Conservation (phyloP, 176 grass and related monocot genomes). For the Panicum miliaceum region DNA sequence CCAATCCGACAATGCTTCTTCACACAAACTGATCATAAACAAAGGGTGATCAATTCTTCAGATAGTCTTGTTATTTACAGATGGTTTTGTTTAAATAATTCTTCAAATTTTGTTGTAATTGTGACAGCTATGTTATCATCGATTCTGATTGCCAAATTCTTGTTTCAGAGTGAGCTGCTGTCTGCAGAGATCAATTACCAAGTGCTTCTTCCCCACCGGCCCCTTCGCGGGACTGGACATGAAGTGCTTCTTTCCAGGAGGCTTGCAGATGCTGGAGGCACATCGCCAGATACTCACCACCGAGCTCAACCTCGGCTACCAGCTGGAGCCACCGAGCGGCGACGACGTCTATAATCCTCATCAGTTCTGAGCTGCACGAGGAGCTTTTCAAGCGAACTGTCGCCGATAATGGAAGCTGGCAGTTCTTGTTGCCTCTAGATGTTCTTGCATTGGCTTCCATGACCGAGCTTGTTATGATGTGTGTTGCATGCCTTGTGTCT, state of each 20-base stretch:
- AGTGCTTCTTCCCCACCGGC: constrained; percentile 52
- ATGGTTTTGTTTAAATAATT: neutral
- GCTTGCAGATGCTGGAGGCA: constrained; percentile 36
- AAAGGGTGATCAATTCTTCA: neutral
- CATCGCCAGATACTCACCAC: constrained; percentile 43
- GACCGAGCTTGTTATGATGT: constrained; percentile 26
- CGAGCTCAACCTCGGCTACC: constrained; percentile 68
- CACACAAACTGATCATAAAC: neutral
- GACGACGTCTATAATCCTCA: neutral
- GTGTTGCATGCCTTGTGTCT: constrained; percentile 23
- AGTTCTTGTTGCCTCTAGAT: neutral
- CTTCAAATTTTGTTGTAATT: constrained; percentile 29
- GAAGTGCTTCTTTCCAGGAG: constrained; percentile 56
- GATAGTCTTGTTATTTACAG: neutral
- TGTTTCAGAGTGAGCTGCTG: constrained; percentile 70
- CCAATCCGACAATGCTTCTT: neutral
- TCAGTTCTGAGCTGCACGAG: constrained; percentile 21
- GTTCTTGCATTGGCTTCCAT: constrained; percentile 8
- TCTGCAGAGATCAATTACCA: constrained; percentile 66
- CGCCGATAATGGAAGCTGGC: neutral
- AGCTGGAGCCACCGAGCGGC: constrained; percentile 10
- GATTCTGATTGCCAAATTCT: neutral
- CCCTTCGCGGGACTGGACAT: constrained; percentile 52
- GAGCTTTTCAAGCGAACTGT: constrained; percentile 13
- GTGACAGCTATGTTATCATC: neutral